Evolutionary conservation across 2,329 filamentous ascomycete species (phyloP).

Genomic region (Orbilia brochopaga): DNA sequence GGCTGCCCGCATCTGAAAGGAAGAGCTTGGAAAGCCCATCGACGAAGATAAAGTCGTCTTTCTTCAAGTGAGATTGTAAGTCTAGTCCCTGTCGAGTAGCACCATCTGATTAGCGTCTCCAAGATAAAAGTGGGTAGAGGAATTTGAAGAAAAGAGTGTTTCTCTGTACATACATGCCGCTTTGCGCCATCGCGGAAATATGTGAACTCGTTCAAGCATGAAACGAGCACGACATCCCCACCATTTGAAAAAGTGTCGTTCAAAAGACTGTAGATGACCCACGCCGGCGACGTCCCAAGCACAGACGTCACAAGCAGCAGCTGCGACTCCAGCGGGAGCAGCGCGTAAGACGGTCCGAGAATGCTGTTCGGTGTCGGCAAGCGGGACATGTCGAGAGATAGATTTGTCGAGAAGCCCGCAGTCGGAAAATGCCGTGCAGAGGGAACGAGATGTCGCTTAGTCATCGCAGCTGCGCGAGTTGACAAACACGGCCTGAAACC

Average conservation of each 20-base stretch:
- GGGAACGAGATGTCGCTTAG: neutral
- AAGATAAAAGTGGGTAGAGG: neutral
- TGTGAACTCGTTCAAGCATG: conserved; percentile 76
- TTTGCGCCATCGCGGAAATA: conserved; percentile 79
- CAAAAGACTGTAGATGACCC: conserved; percentile 63
- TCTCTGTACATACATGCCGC: conserved; percentile 65
- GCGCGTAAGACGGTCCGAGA: conserved; percentile 63
- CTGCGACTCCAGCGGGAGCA: conserved; percentile 65
- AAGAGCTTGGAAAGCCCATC: conserved; percentile 73
- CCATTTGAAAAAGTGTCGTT: conserved; percentile 45
- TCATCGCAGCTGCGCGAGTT: neutral
- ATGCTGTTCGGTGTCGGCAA: conserved; percentile 35
- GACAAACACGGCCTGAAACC: no score
- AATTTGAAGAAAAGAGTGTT: neutral
- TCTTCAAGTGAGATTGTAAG: conserved; percentile 66
- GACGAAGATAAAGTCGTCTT: conserved; percentile 72
- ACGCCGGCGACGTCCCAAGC: conserved; percentile 69
- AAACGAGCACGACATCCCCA: conserved; percentile 72
- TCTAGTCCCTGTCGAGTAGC: conserved; percentile 68
- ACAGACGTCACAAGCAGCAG: conserved; percentile 73
- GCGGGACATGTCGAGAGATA: conserved; percentile 21
- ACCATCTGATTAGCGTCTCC: neutral
- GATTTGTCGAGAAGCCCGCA: neutral
- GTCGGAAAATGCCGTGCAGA: neutral
- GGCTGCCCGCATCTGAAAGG: no score